Evolutionary conservation across 192 early-diverging fungal genomes (phyloP).

Genomic region (Umbelopsis vinacea): DNA sequence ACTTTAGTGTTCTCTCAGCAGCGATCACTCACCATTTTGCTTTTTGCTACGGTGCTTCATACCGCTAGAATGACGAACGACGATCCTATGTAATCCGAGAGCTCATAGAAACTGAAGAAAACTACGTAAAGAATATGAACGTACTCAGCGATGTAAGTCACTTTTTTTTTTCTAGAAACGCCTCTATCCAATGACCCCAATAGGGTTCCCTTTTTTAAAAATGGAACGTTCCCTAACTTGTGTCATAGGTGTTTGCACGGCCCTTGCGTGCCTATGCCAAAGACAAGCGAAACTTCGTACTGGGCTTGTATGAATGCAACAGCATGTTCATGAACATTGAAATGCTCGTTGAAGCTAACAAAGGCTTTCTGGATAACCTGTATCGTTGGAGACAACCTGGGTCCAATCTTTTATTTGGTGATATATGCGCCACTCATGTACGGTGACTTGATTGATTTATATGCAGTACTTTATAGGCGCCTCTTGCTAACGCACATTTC

Average conservation of each 20-base stretch:
- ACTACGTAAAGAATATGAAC: constrained; percentile 55
- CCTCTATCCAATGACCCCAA: background rate
- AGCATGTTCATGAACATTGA: constrained; percentile 68
- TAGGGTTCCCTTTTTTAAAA: constrained; percentile 8
- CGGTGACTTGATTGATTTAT: background rate
- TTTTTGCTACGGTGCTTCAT: constrained; percentile 2
- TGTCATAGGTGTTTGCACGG: constrained; percentile 14
- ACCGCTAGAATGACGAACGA: constrained; percentile 38
- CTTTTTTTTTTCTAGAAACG: background rate
- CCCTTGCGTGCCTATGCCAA: background rate
- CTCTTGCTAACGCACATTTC: background rate
- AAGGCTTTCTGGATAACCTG: constrained; percentile 58
- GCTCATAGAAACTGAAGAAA: constrained; percentile 64
- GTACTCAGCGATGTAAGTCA: constrained; percentile 15
- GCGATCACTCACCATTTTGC: no score
- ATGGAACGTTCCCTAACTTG: background rate
- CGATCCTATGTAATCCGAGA: constrained; percentile 62
- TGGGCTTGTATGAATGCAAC: constrained; percentile 57
- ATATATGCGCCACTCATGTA: constrained; percentile 41
- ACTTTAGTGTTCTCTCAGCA: no score
- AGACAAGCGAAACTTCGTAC: constrained; percentile 7
- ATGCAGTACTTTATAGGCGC: background rate
- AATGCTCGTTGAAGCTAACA: constrained; percentile 55
- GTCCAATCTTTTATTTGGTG: constrained; percentile 49
- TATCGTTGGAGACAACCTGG: constrained; percentile 36